Conservation (phyloP, 2,329 filamentous ascomycete genomes). For the Amauroascus verrucosus region DNA sequence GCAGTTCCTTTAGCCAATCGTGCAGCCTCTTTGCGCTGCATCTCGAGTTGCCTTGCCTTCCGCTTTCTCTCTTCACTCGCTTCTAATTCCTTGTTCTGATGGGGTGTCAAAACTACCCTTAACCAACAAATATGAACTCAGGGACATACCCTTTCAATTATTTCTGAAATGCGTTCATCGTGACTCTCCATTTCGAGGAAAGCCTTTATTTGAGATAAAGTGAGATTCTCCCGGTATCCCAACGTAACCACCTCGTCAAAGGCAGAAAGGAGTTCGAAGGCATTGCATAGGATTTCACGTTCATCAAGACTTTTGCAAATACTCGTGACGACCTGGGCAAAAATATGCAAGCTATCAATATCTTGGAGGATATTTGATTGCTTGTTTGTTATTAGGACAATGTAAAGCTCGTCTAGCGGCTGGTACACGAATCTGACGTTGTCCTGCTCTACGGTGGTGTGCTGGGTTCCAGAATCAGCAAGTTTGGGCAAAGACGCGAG, state of each 20-base stretch:
- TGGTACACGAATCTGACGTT: slow-evolving; percentile 99
- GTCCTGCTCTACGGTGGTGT: slow-evolving; percentile 97
- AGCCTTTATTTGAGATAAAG: slow-evolving; percentile 94
- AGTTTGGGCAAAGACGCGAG: slow-evolving; percentile 97
- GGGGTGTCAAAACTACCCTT: slow-evolving; percentile 20
- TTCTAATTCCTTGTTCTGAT: slow-evolving; percentile 93
- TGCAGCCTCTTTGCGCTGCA: slow-evolving; percentile 94
- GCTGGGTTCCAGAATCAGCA: slow-evolving; percentile 88
- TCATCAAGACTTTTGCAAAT: slow-evolving; percentile 95
- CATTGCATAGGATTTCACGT: slow-evolving; percentile 86
- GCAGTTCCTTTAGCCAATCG: slow-evolving; percentile 57
- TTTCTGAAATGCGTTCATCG: slow-evolving; percentile 97
- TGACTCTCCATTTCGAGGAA: slow-evolving; percentile 99
- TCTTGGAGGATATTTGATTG: slow-evolving; percentile 99
- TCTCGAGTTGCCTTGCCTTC: slow-evolving; percentile 96
- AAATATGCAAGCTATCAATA: slow-evolving; percentile 95
- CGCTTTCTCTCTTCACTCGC: slow-evolving; percentile 96
- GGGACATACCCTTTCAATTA: slow-evolving; percentile 68
- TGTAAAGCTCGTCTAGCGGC: slow-evolving; percentile 96
- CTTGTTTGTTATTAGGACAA: slow-evolving; percentile 98
- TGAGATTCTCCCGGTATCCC: slow-evolving; percentile 92
- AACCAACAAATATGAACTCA: slow-evolving; percentile 19
- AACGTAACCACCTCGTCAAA: slow-evolving; percentile 96
- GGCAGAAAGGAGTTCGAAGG: slow-evolving; percentile 89
- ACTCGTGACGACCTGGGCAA: slow-evolving; percentile 92